Evolutionary conservation across 305 asterid genomes (phyloP).

Genomic region (Plantago coronopus): DNA sequence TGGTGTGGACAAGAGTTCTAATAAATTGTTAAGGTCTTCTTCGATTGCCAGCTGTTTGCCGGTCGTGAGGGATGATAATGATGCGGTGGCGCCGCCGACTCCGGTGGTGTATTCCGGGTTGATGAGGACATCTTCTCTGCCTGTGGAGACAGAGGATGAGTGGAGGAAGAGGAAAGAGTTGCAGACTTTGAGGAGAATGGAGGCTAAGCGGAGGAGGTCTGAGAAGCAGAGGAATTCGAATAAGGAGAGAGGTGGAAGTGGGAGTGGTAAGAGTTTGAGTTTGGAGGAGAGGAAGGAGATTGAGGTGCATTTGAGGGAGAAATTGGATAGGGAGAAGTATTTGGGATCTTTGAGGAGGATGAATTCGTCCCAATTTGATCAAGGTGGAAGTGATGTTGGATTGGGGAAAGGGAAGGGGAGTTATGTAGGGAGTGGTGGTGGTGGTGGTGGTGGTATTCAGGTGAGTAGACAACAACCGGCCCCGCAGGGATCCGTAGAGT

Average conservation of each 20-base stretch:
- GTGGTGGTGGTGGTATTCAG: conserved; percentile 25
- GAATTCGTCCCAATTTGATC: conserved; percentile 33
- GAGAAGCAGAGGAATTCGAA: conserved; percentile 68
- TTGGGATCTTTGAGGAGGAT: conserved; percentile 22
- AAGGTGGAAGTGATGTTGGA: conserved; percentile 42
- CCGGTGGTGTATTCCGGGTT: conserved; percentile 37
- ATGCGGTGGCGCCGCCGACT: conserved; percentile 30
- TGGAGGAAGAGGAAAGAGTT: conserved; percentile 91
- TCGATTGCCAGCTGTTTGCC: conserved; percentile 77
- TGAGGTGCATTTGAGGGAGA: conserved; percentile 49
- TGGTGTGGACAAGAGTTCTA: conserved; percentile 71
- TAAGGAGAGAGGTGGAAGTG: conserved; percentile 31
- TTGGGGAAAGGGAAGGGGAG: conserved; percentile 46
- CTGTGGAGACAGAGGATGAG: conserved; percentile 85
- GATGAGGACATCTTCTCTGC: conserved; percentile 75
- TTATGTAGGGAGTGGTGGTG: conserved; percentile 22
- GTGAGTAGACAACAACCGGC: conserved; percentile 31
- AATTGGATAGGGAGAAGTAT: conserved; percentile 46
- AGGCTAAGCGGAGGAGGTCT: conserved; percentile 89
- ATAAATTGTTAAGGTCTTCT: conserved; percentile 56
- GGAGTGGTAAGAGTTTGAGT: conserved; percentile 30
- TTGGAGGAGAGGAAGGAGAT: conserved; percentile 52
- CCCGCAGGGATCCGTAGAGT: conserved; percentile 55
- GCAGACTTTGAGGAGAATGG: conserved; percentile 89
- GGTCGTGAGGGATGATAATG: conserved; percentile 53